phyloP scores from a whole-genome alignment of 805 yeast genomes.

The Jamesozyma lodderae region DNA sequence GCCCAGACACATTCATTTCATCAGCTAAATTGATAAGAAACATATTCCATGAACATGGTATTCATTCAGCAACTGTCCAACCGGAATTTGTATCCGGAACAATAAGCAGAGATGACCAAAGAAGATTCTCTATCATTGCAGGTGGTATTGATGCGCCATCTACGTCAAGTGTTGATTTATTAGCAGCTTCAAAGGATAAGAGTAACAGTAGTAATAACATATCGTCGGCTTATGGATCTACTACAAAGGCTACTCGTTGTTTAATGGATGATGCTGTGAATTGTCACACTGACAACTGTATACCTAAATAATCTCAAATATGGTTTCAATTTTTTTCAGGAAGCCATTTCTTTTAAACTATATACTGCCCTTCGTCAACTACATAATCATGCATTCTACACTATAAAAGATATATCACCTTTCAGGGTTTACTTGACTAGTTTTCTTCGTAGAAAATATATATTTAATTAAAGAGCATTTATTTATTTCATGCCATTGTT shows the following conservation, averaged over 20 bases:
- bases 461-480: no score
- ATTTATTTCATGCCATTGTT: no score
- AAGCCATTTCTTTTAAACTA: no score
- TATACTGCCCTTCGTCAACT: no score
- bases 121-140: slow-evolving; percentile 28
- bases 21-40: slow-evolving; percentile 69
- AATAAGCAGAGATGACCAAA: slow-evolving; percentile 27
- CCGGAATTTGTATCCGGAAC: slow-evolving; percentile 62
- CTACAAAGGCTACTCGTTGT: slow-evolving; percentile 33
- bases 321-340: no score
- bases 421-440: no score
- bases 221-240: slow-evolving; percentile 29
- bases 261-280: slow-evolving; percentile 45
- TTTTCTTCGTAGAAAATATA: no score
- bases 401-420: no score
- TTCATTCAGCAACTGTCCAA: slow-evolving; percentile 91
- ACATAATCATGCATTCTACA: no score
- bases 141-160: slow-evolving; percentile 6
- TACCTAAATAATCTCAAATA: no score
- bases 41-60: slow-evolving; percentile 73
- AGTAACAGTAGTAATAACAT: not conserved
- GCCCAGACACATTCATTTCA: slow-evolving; percentile 58
- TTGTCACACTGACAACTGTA: slow-evolving; percentile 41
- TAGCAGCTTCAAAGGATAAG: no score
- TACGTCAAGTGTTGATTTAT: not conserved